phyloP scores from a whole-genome alignment of 1,139 yeast species.

The Blastobotrys persicus region DNA sequence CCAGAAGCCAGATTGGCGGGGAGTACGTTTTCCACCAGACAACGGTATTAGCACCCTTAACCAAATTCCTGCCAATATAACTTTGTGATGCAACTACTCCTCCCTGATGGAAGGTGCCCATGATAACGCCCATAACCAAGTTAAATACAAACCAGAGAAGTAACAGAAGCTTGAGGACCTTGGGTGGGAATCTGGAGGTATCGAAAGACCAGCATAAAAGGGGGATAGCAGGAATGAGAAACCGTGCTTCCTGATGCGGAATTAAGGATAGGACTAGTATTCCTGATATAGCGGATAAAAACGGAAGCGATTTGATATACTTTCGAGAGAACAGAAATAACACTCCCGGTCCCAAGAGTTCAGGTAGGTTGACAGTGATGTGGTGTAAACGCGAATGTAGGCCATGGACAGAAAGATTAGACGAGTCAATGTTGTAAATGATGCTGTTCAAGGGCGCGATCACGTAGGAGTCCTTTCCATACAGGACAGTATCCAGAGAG shows the following conservation, averaged over 20 bases:
- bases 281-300: constrained; percentile 63
- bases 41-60: constrained; percentile 23
- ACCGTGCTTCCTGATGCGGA: constrained; percentile 92
- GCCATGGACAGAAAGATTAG: constrained; percentile 75
- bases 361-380: constrained; percentile 69
- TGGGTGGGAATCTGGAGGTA: constrained; percentile 27
- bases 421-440: constrained; percentile 57
- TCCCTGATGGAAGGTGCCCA: constrained; percentile 87
- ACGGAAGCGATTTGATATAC: constrained; percentile 35
- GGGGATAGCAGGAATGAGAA: constrained; percentile 75
- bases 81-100: constrained; percentile 75
- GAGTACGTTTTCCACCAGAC: constrained; percentile 92
- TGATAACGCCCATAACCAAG: constrained; percentile 52
- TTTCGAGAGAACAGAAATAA: constrained; percentile 41
- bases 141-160: constrained; percentile 67
- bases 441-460: constrained; percentile 78
- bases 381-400: constrained; percentile 79
- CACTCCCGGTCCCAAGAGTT: constrained; percentile 73
- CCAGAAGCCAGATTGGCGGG: constrained; percentile 87
- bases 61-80: constrained; percentile 37
- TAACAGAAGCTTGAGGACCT: constrained; percentile 33
- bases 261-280: constrained; percentile 58
- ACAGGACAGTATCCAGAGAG: constrained; percentile 51
- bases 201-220: constrained; percentile 63
- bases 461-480: constrained; percentile 37